Base-by-base conservation (phyloP, 441 rosid species). In the Syzygium malaccense region DNA sequence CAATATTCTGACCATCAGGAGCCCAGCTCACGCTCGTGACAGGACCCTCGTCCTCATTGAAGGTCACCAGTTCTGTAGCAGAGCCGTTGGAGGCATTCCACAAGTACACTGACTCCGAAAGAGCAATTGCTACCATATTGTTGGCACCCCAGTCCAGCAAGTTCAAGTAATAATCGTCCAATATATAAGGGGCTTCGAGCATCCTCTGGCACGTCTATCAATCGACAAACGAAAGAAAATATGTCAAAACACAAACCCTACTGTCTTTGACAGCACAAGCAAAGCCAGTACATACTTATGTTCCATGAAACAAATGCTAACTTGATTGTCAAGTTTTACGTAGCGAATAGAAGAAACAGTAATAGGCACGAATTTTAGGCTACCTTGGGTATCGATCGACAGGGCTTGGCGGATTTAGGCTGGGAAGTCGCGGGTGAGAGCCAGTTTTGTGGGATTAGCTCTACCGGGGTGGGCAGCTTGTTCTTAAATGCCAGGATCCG, bases 1-100 rank as follows among this genome's bases (percentile, higher is more conserved):
- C 94, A 75, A 94, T 75, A 89, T 23, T 85, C 90, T 88, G 92
- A 89, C 87, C 90, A 90, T 93, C 92, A 56, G 80, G 88, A 28
- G 93, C 93, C 94, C 95, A 95, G 80, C 90, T 87, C 71, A 93
- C 84, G 41, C 96, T 95, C 26, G 94, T 91, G 41, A 92, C 93
- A 55, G 62, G 85, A 88, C 91, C 93, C 55, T 88, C 71, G 54
- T 75, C 90, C 15, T 58, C 90, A 33, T 79, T 45, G 90, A 85
- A 90, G 56, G 68, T 87, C 33, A 88, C 79, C 88, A 92, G 85
- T 79, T 86, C 92, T 9, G 86, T 86, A 17, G 88, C 88, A 8
- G 58, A 37, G 14, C 87, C 71, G 48, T 86, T 92, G 88, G 89
- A 87, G 3, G 94, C 55, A 83, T 92, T 92, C 93, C 94, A 93